Evolutionary conservation across 1,284 basidiomycete species (phyloP), one percentile per base, ranked within the genome.

Genomic region (Anthracocystis walkeri): DNA sequence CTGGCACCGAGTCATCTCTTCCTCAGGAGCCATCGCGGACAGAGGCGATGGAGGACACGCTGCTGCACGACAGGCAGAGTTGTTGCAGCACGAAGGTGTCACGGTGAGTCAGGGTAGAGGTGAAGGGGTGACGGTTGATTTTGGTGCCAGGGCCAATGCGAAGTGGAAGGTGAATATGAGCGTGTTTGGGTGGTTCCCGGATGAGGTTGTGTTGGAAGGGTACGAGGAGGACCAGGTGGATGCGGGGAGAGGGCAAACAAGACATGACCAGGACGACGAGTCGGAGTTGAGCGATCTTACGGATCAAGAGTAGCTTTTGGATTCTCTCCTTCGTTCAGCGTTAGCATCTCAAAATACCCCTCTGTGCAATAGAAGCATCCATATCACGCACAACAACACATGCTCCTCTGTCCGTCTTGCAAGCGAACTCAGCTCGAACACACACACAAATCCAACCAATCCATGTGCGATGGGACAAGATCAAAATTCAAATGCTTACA

Each of bases 41-140:
- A 70, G 83, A n/a, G 83, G 83, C 12, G 82, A 84, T 58, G 81
- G 81, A 14, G 83, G 82, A 1, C 48, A 64, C 3, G 83, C 77
- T 4, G 82, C 82, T 4, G 42, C 56, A 2, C 16, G 77, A 1
- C 83, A 85, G 58, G 83, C 82, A 0, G 61, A 82, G 25, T 38
- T 67, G 4, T 56, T 84, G 7, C 64, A 45, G 3, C 1, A 44
- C 2, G 83, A 84, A 64, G 77, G 78, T 8, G 77, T 84, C 23
- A 60, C 56, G 33, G 64, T 84, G 8, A 70, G 58, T n/a, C 65
- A 78, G 40, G 59, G 72, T 1, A 38, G 62, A 20, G 68, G 69
- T 2, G 58, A 71, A 14, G 75, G 75, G 35, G 59, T 80, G 16
- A 68, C 61, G 10, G 58, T 71, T n/a, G 67, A 76, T 14, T 71